Base-by-base conservation (phyloP, 164 flowering plant species). In the Santalum album region DNA sequence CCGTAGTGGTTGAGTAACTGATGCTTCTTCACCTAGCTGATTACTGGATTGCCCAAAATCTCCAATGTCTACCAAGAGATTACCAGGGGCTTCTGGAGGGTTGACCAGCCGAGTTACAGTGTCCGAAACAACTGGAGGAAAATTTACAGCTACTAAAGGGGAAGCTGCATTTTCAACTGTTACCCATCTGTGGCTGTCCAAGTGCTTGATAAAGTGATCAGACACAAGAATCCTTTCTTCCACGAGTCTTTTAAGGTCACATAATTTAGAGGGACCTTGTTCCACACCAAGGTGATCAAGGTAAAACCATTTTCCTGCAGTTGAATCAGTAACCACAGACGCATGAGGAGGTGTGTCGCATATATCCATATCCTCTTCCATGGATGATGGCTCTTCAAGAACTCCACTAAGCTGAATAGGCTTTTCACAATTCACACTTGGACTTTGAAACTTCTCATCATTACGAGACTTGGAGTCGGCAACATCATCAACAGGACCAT, bases 311-410 rank as follows among this genome's bases (percentile, higher is more conserved):
- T 84, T 81, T 40, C 96, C 95, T 0, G 71, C 11, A 20, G 58
- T 66, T 46, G 78, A 69, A 67, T 81, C 83, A 27, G 72, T 61
- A 54, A 72, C 63, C 19, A 56, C 42, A 12, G 90, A 67, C 24
- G 54, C 86, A 77, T 94, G 96, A 0, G 97, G 97, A 12, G 99
- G 99, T 2, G 99, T 89, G 59, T 90, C 78, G 61, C 96, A 80
- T 57, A 94, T 90, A 72, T 94, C 99, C 99, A 94, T 94, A 58
- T 94, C 99, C 67, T 90, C 99, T 65, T 94, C 99, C 99, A 94
- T 94, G 5, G 99, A 94, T 25, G 56, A 68, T 27, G 74, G 69
- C 69, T 86, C 97, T 62, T 89, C 97, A 23, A 63, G 67, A 54
- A 65, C 69, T 43, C 69, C 88, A 74, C 63, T 62, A 25, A 54